Percentiles rank a stretch among this genome's conserved stretches.
These are phyloP conservation scores for Cadophora gregata DNA, from an alignment of 2,329 filamentous ascomycete genomes.

Conservation along the genomic window DNA sequence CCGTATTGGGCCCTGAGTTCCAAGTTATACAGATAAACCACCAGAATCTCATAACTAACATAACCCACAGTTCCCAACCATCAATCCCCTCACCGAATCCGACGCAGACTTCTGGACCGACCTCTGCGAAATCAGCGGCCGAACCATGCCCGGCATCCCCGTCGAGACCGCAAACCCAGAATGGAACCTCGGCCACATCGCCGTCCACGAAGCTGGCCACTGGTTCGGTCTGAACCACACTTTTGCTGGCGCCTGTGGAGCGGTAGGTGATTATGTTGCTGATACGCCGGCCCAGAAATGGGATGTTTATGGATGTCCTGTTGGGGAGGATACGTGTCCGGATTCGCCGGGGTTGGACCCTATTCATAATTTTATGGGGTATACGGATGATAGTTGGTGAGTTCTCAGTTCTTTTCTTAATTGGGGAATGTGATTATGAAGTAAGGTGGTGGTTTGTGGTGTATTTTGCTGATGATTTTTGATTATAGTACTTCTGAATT, in stretches of 20 bases:
- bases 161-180: background rate
- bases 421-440: background rate
- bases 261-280: slow-evolving; percentile 5
- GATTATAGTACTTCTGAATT: slow-evolving; percentile 16
- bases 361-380: slow-evolving; percentile 17
- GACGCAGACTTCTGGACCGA: slow-evolving; percentile 1
- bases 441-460: background rate
- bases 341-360: slow-evolving; percentile 1
- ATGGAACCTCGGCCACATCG: slow-evolving; percentile 14
- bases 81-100: background rate
- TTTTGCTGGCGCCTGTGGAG: slow-evolving; percentile 12
- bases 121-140: slow-evolving; percentile 3
- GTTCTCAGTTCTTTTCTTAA: background rate
- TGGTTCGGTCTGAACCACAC: slow-evolving; percentile 22
- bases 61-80: slow-evolving; percentile 4
- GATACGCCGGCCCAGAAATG: slow-evolving; percentile 12
- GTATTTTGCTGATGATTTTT: background rate
- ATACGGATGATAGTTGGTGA: slow-evolving; percentile 17
- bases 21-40: no score
- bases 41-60: no score
- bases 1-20: no score
- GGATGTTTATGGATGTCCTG: slow-evolving; percentile 3
- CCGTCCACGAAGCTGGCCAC: slow-evolving; percentile 18
- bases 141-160: slow-evolving; percentile 16
- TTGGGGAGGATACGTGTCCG: slow-evolving; percentile 5